Conservation (phyloP, 2,329 filamentous ascomycete genomes). For the Monosporascus cannonballus region DNA sequence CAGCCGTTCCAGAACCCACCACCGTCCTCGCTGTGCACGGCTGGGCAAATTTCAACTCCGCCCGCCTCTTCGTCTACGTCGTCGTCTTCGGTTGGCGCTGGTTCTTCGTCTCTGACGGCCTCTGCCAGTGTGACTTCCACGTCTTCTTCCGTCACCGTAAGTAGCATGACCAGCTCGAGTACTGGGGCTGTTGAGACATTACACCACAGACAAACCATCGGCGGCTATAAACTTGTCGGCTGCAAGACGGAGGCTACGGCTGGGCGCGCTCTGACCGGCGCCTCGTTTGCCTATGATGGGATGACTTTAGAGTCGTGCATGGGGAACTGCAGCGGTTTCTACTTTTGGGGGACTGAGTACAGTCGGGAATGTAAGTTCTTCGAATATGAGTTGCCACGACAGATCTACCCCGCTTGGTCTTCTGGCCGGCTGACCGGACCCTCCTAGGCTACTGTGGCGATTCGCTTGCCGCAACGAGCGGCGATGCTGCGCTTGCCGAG, state of each 20-base stretch:
- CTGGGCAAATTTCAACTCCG: constrained; percentile 12
- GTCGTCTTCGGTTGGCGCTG: constrained; percentile 4
- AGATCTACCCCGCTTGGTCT: too few species aligned
- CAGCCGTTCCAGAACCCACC: constrained; percentile 31
- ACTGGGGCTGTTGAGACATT: constrained; percentile 25
- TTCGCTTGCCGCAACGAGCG: constrained; percentile 27
- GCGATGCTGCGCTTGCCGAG: constrained; percentile 25
- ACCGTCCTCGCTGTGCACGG: constrained; percentile 17
- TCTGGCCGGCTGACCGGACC: constrained; percentile 6
- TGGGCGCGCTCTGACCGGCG: constrained; percentile 35
- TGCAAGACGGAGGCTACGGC: constrained; percentile 43
- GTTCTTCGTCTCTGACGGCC: neutral
- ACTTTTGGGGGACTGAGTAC: constrained; percentile 46
- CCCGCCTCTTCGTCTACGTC: constrained; percentile 9
- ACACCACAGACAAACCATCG: constrained; percentile 32
- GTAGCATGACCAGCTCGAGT: constrained; percentile 22
- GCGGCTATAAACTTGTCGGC: constrained; percentile 38
- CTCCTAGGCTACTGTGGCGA: constrained; percentile 41
- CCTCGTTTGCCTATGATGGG: constrained; percentile 35
- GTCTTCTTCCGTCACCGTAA: constrained; percentile 12
- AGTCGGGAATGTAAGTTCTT: constrained; percentile 39
- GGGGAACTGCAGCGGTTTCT: constrained; percentile 38
- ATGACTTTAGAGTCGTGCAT: constrained; percentile 46
- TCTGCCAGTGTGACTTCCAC: constrained; percentile 14
- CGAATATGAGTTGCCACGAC: neutral